Evolutionary conservation across 805 yeast genomes (phyloP).

Genomic region (Naumovozyma castellii): DNA sequence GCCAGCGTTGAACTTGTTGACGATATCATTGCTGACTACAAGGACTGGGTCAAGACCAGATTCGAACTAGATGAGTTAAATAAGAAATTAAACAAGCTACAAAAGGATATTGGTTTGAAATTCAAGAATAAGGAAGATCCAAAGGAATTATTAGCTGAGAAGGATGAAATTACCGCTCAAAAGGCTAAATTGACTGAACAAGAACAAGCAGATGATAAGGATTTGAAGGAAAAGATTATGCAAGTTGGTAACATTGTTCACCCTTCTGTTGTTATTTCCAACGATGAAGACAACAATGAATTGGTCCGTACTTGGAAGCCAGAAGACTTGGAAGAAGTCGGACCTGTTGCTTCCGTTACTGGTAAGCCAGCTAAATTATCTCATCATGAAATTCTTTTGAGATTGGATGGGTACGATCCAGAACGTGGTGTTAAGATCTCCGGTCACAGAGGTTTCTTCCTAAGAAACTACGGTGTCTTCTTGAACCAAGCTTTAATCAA

Average conservation of each 20-base stretch:
- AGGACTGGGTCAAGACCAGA: constrained; percentile 82
- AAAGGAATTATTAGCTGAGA: constrained; percentile 65
- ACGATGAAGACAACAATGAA: constrained; percentile 86
- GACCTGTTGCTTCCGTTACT: constrained; percentile 65
- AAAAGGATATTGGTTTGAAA: constrained; percentile 86
- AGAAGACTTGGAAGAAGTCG: constrained; percentile 49
- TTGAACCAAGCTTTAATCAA: constrained; percentile 96
- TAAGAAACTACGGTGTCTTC: constrained; percentile 92
- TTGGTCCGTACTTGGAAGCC: constrained; percentile 85
- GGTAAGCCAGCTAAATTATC: constrained; percentile 71
- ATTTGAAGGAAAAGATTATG: constrained; percentile 71
- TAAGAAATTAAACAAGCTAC: constrained; percentile 80
- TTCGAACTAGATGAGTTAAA: constrained; percentile 85
- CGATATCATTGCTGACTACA: constrained; percentile 85
- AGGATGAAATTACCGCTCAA: constrained; percentile 61
- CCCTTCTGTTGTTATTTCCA: constrained; percentile 76
- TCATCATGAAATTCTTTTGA: constrained; percentile 88
- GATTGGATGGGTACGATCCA: constrained; percentile 96
- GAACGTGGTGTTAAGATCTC: constrained; percentile 96
- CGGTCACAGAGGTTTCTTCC: constrained; percentile 97
- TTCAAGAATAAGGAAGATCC: constrained; percentile 96
- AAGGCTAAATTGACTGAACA: constrained; percentile 55
- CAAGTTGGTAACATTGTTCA: constrained; percentile 92
- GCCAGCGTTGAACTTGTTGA: constrained; percentile 92
- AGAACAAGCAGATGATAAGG: constrained; percentile 75